A percentile compares a stretch with the other conserved stretches of the same genome.
Evolutionary conservation across 768 basidiomycete species (phyloP).

Genomic region (Trametopsis cervina): DNA sequence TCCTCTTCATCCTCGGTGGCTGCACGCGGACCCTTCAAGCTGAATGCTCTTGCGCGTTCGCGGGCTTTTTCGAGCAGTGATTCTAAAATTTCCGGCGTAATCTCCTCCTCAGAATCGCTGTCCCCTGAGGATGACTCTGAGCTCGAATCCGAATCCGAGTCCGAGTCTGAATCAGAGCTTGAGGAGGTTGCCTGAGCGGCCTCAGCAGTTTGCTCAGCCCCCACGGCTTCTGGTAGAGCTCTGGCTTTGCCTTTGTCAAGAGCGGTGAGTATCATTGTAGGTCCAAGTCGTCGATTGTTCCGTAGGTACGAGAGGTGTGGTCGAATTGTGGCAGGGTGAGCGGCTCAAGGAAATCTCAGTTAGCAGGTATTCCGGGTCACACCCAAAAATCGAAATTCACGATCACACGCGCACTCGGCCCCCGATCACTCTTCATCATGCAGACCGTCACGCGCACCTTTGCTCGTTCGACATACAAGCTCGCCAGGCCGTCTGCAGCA

Average conservation of each 20-base stretch:
- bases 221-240: conserved; percentile 14
- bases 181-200: background rate
- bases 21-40: no score
- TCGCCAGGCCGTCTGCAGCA: background rate
- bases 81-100: conserved; percentile 54
- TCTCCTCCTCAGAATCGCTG: conserved; percentile 36
- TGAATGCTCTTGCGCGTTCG: conserved; percentile 13
- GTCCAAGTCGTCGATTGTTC: no score
- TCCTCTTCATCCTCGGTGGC: conserved; percentile 41
- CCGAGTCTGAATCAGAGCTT: conserved; percentile 27
- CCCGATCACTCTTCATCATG: conserved; percentile 9
- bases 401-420: conserved; percentile 1
- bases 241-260: conserved; percentile 39
- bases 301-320: no score
- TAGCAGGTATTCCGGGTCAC: conserved; percentile 10
- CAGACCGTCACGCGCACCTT: conserved; percentile 13
- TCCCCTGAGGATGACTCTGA: conserved; percentile 21
- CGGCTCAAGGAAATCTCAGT: background rate
- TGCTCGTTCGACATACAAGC: conserved; percentile 7
- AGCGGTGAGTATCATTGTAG: conserved; percentile 12
- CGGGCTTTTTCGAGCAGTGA: conserved; percentile 59
- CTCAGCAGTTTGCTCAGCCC: conserved; percentile 1
- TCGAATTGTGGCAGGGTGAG: no score
- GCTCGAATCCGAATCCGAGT: conserved; percentile 27
- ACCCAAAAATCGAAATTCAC: background rate